Evolutionary conservation across 73 alveolate genomes (phyloP).

Genomic region (Paramecium tetraurelia): DNA sequence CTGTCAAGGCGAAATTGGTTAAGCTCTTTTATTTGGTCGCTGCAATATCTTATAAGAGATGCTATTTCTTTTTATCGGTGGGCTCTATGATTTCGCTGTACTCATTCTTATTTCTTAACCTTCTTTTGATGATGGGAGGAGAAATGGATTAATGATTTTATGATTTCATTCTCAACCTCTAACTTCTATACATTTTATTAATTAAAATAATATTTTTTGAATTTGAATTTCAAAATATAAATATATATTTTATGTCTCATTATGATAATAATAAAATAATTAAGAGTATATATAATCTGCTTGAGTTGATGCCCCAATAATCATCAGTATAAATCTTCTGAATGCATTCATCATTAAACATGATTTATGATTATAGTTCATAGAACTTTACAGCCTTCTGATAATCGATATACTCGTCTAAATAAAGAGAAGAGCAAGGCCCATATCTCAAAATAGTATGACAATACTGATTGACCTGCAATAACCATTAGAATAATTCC

Average conservation of each 20-base stretch:
- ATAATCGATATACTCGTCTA: constrained; percentile 18
- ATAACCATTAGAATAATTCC: constrained; percentile 20
- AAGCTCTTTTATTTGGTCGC: constrained; percentile 25
- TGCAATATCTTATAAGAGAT: background rate
- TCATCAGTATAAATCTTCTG: background rate
- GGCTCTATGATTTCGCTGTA: background rate
- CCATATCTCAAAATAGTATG: constrained; percentile 52
- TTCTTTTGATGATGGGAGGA: constrained; percentile 4
- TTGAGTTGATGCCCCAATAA: background rate
- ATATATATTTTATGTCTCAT: background rate
- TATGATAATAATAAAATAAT: background rate
- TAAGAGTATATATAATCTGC: background rate
- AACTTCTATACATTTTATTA: constrained; percentile 15
- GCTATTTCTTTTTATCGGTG: background rate
- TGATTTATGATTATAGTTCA: background rate
- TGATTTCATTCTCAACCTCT: constrained; percentile 22
- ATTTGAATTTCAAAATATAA: background rate
- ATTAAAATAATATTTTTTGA: background rate
- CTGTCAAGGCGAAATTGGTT: constrained; percentile 2
- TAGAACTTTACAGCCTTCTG: background rate
- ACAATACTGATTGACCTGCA: constrained; percentile 24
- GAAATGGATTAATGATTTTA: background rate
- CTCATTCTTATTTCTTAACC: constrained; percentile 16
- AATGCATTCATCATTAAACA: constrained; percentile 14
- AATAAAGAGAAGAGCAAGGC: constrained; percentile 2